Base-by-base conservation (phyloP, 2,329 filamentous ascomycete genomes). In the Paecilomyces sp. region DNA sequence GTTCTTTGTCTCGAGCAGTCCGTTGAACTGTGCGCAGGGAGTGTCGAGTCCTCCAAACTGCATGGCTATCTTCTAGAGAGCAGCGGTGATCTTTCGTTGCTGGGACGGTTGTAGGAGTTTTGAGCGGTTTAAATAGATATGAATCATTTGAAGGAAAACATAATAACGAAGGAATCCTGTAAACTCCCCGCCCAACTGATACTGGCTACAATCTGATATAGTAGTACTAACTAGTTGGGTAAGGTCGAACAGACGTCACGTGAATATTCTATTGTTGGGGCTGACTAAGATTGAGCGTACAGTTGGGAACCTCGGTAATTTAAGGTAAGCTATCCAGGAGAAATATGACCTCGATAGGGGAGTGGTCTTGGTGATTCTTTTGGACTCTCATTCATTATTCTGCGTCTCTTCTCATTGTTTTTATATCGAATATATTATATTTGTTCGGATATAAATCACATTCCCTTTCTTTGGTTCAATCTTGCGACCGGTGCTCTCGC, bases 1-100 rank as follows among this genome's bases (percentile, higher is more conserved):
- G 7, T 75, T 75, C 57, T 75, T 75, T 59, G 64, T 75, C 12
- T 74, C 71, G 22, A 75, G 73, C 63, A 75, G 72, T 63, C 73
- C 73, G 34, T 66, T 76, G 61, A 78, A 77, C 57, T 75, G 70
- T 64, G 63, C 66, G 4, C 64, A 67, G 34, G 75, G 75, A 0
- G 75, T 78, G 34, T 75, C 74, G 25, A 77, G 74, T 63, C 74
- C 75, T 50, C 73, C 75, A 30, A 78, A 78, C 60, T 75, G 72
- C 54, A 77, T 77, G 68, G 76, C 75, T 2, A 75, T 78, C 18
- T 78, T 77, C 53, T 78, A 47, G 41, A 41, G 15, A 9, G 61
- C 59, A 50, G 13, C 9, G 12, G 18, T 25, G 6, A 7, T 47
- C 41, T 47, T n/a, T 18, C n/a, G 36, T 8, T 47, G 36, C 18